Evolutionary conservation across 371 early-diverging fungal species (phyloP).

Genomic region (Coemansia sp.): DNA sequence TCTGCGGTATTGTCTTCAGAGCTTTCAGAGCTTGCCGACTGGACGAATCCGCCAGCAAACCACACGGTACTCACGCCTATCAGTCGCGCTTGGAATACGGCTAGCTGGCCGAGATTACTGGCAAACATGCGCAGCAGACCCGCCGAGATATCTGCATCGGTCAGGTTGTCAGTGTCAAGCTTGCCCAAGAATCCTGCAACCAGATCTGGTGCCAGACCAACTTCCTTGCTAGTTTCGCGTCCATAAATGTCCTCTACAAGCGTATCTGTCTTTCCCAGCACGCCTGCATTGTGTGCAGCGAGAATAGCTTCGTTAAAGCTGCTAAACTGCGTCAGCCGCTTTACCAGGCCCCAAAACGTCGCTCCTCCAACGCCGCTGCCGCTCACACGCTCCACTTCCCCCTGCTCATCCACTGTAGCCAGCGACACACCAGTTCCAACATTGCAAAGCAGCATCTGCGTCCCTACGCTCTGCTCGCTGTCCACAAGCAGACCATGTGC

Average conservation of each 20-base stretch:
- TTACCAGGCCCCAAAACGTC: conserved; percentile 63
- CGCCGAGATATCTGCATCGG: conserved; percentile 32
- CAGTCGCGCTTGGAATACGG: conserved; percentile 40
- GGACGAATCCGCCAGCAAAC: conserved; percentile 41
- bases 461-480: neutral
- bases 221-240: conserved; percentile 47
- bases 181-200: conserved; percentile 48
- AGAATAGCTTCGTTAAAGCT: conserved; percentile 59
- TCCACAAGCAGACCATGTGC: conserved; percentile 13
- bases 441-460: conserved; percentile 55
- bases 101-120: conserved; percentile 44
- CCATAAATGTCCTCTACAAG: conserved; percentile 69
- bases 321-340: conserved; percentile 55
- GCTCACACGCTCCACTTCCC: conserved; percentile 58
- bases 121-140: conserved; percentile 40
- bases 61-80: conserved; percentile 19
- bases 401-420: conserved; percentile 57
- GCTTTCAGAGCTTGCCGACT: neutral
- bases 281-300: conserved; percentile 55
- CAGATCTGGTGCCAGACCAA: conserved; percentile 47
- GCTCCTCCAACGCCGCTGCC: conserved; percentile 68
- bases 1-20: conserved; percentile 5
- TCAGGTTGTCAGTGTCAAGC: conserved; percentile 3
- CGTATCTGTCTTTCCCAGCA: conserved; percentile 61
- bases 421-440: conserved; percentile 69